Base-by-base conservation (phyloP, 2,329 filamentous ascomycete genomes). In the Aspergillus fijiensis region DNA sequence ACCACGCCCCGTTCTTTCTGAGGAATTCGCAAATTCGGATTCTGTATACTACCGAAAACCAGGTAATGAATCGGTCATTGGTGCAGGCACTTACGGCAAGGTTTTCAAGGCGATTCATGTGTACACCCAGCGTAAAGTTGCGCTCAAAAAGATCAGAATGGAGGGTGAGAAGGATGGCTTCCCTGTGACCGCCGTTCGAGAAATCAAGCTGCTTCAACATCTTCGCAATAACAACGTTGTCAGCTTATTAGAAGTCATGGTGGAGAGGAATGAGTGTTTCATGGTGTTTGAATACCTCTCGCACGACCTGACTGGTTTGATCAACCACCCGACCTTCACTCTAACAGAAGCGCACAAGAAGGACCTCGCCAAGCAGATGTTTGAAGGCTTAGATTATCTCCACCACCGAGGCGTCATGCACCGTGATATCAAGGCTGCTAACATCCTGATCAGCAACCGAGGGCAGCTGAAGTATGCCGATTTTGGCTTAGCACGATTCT, bases 221-320 rank as follows among this genome's bases (percentile, higher is more conserved):
- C 82, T 99, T 16, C 92, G 89, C 16, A 95, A 98, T 73, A 84
- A 87, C 60, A 99, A 99, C 70, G 86, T 98, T 57, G 82, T 99
- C 59, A 87, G 86, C 63, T 81, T 99, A 51, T 89, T 96, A 72
- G 95, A 99, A 75, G 98, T 99, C 66, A 99, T 99, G 95, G 95
- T 99, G 2, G 95, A 99, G 78, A 91, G 89, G 72, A 98, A 98
- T 67, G 93, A 98, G 76, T 99, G 95, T 75, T 99, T 96, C 77
- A 99, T 99, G 95, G 95, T 99, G 3, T 99, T 99, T 66, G 95
- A 99, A 75, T 99, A 99, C 72, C 84, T 98, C 33, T 94, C 95
- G 1, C 95, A 99, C 74, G 95, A 99, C 74, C 81, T 99, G 62
- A 99, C 95, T 2, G 95, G 95, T 14, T 82, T 99, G 33, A 85